These are phyloP conservation scores for Aspergillus heteromorphus DNA, from an alignment of 495 filamentous ascomycete genomes.

Conservation along the genomic window DNA sequence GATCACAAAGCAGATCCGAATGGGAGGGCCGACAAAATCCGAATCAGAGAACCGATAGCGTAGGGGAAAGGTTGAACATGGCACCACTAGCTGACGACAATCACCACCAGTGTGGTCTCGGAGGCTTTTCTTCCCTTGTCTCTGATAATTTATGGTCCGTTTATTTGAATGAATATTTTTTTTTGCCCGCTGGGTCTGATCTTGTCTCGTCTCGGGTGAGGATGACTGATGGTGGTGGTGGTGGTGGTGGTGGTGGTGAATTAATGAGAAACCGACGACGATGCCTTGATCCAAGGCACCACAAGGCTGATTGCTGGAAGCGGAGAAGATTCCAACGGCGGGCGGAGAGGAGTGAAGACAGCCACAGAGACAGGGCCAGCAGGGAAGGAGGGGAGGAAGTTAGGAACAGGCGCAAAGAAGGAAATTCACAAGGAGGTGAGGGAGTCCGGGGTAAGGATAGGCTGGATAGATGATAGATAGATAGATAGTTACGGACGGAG, in stretches of 20 bases:
- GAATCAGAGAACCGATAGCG: constrained; percentile 14
- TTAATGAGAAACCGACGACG: constrained; percentile 10
- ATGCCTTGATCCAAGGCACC: background rate
- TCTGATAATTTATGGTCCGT: background rate
- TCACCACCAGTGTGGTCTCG: background rate
- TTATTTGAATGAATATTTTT: constrained; percentile 1
- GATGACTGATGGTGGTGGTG: background rate
- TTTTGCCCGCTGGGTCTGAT: too few species aligned
- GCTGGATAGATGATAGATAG: background rate
- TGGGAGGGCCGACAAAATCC: constrained; percentile 2
- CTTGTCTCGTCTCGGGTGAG: constrained; percentile 1
- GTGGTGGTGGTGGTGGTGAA: too few species aligned
- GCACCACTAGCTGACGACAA: constrained; percentile 21
- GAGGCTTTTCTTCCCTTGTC: background rate
- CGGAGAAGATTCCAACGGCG: constrained; percentile 4
- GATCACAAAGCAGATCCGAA: background rate
- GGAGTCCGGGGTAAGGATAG: background rate
- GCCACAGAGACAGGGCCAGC: background rate
- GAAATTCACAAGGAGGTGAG: background rate
- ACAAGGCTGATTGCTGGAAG: constrained; percentile 1
- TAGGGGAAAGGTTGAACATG: constrained; percentile 21
- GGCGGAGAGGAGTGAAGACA: background rate
- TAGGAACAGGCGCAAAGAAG: background rate
- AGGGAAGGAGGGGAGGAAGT: background rate
- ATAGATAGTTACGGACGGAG: too few species aligned